These are phyloP conservation scores for Podospora pseudoanserina DNA, from an alignment of 495 filamentous ascomycete genomes.

Conservation along the genomic window DNA sequence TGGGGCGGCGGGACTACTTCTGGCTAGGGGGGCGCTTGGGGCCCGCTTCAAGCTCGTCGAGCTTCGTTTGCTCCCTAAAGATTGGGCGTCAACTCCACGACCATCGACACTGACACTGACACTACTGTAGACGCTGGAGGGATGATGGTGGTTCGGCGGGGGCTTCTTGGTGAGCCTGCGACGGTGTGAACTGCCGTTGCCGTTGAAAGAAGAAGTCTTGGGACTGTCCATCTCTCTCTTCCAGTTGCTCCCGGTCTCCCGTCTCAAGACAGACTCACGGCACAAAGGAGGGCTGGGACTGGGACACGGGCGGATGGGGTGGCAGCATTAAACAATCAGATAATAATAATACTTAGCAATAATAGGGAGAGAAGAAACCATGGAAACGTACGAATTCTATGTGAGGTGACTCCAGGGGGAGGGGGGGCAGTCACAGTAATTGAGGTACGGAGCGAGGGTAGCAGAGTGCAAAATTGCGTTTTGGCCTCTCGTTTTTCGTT, in stretches of 20 bases:
- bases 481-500: conserved; percentile 18
- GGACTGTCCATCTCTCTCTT: conserved; percentile 40
- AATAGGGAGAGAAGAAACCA: conserved; percentile 22
- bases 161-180: conserved; percentile 56
- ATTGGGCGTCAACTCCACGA: conserved; percentile 48
- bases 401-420: neutral
- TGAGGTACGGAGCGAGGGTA: conserved; percentile 27
- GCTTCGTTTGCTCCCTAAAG: conserved; percentile 53
- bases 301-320: conserved; percentile 14
- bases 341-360: conserved; percentile 28
- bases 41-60: conserved; percentile 60
- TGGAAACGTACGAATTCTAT: conserved; percentile 15
- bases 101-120: conserved; percentile 39
- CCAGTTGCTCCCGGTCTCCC: no score
- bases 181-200: conserved; percentile 41
- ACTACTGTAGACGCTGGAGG: conserved; percentile 38
- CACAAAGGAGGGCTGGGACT: conserved; percentile 6
- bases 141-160: conserved; percentile 39
- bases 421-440: conserved; percentile 16
- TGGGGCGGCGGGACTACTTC: conserved; percentile 21
- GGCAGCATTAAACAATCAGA: conserved; percentile 24
- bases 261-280: conserved; percentile 16
- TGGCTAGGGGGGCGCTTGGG: conserved; percentile 61
- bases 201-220: conserved; percentile 18
- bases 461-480: conserved; percentile 31